These are phyloP conservation scores for Hippophae gyantsensis DNA, from an alignment of 306 rosid species.

Conservation along the genomic window DNA sequence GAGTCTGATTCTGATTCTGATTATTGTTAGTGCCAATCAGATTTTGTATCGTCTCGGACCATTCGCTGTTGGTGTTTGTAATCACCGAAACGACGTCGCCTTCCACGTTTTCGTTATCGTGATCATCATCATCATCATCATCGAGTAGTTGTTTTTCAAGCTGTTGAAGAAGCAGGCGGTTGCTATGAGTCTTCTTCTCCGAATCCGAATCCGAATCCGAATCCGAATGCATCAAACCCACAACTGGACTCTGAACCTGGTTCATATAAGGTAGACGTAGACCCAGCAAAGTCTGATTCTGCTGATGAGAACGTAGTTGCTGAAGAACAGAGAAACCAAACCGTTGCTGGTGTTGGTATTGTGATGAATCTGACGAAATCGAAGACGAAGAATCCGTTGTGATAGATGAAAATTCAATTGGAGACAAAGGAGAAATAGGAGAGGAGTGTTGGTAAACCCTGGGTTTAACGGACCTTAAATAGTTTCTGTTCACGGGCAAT, in stretches of 20 bases:
- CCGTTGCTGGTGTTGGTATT: conserved; percentile 20
- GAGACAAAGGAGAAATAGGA: conserved; percentile 44
- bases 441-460: conserved; percentile 37
- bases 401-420: conserved; percentile 42
- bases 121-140: conserved; percentile 15
- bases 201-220: conserved; percentile 37
- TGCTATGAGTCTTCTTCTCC: conserved; percentile 23
- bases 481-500: conserved; percentile 8
- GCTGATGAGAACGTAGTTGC: conserved; percentile 41
- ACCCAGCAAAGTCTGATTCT: conserved; percentile 11
- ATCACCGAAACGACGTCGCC: conserved; percentile 55
- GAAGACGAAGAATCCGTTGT: conserved; percentile 13
- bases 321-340: conserved; percentile 37
- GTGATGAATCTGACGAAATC: neutral
- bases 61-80: conserved; percentile 42
- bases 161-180: conserved; percentile 44
- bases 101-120: conserved; percentile 57
- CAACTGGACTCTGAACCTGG: conserved; percentile 21
- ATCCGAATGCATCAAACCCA: conserved; percentile 4
- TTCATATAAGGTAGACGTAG: conserved; percentile 6
- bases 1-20: neutral
- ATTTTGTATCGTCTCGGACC: conserved; percentile 76
- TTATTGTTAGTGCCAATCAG: conserved; percentile 29
- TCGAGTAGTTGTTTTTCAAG: conserved; percentile 76
- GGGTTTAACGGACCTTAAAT: conserved; percentile 56